Percentiles rank a stretch among this genome's conserved stretches.
Evolutionary conservation across 2,329 filamentous ascomycete species (phyloP).

Genomic region (Fusarium armeniacum): DNA sequence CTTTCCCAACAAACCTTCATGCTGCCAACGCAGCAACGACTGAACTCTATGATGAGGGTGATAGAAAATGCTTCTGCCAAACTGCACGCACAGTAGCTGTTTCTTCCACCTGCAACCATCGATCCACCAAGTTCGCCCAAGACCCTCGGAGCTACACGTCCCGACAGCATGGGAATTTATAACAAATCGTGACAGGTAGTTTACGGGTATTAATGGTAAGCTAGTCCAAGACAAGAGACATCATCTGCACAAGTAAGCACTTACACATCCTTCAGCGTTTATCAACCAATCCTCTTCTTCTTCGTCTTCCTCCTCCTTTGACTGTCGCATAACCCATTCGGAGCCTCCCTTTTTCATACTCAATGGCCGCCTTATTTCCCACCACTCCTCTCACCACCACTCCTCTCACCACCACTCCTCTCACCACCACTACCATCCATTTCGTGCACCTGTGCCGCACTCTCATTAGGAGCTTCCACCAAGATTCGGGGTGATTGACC

Average conservation of each 20-base stretch:
- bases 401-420: not conserved
- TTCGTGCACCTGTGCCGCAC: constrained; percentile 22
- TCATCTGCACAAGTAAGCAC: constrained; percentile 19
- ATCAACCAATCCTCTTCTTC: constrained; percentile 1
- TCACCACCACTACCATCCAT: constrained; percentile 9
- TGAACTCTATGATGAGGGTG: no score
- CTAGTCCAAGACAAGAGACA: constrained; percentile 6
- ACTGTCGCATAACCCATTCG: not conserved
- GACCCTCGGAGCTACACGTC: no score
- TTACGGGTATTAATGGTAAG: not conserved
- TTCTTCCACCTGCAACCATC: no score
- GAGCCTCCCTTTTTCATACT: constrained; percentile 1
- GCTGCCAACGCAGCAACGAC: no score
- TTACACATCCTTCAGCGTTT: constrained; percentile 10
- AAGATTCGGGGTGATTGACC: not conserved
- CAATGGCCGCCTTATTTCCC: constrained; percentile 4
- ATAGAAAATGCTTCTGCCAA: no score
- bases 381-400: not conserved
- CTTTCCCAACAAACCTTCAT: no score
- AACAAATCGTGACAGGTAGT: not conserved
- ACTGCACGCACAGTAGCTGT: no score
- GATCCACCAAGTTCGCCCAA: no score
- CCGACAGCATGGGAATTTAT: not conserved
- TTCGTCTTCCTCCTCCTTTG: not conserved
- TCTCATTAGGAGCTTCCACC: constrained; percentile 28